Conservation (phyloP, 306 rosid genomes). For the Bauhinia variegata region DNA sequence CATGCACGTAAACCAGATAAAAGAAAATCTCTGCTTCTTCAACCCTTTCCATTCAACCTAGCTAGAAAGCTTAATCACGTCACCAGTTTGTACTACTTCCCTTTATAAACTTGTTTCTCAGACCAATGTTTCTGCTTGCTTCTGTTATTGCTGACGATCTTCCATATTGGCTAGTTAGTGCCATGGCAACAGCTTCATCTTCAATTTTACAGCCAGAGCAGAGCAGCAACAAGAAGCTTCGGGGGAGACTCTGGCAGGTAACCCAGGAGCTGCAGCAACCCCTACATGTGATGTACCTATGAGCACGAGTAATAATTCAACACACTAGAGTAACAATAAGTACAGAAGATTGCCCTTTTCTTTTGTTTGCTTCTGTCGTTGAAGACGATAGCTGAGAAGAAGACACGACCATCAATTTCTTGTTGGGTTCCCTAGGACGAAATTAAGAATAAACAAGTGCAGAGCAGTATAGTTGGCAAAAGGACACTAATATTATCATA, state of each 20-base stretch:
- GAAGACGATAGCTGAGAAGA: slow-evolving; percentile 15
- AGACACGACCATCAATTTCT: slow-evolving; percentile 1
- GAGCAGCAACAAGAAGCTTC: slow-evolving; percentile 40
- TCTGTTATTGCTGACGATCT: neutral
- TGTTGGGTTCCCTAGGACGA: neutral
- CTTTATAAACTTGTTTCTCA: slow-evolving; percentile 12
- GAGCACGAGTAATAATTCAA: no score
- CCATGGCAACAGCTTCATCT: slow-evolving; percentile 44
- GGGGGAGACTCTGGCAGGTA: slow-evolving; percentile 29
- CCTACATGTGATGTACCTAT: neutral
- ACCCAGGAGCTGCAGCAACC: slow-evolving; percentile 30
- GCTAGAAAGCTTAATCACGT: no score
- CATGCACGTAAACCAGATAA: slow-evolving; percentile 33
- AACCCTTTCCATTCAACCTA: slow-evolving; percentile 57
- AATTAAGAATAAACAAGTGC: neutral
- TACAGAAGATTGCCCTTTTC: neutral
- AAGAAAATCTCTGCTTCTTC: slow-evolving; percentile 9
- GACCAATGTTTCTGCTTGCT: neutral
- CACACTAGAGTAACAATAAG: no score
- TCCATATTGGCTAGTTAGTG: neutral
- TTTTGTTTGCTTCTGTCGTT: neutral
- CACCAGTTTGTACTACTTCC: neutral
- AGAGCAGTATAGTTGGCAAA: neutral
- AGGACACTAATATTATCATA: neutral
- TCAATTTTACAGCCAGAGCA: slow-evolving; percentile 32